Evolutionary conservation across 129 eudicot species (phyloP), one percentile per base, ranked within the genome.

Genomic region (Silybum marianum): DNA sequence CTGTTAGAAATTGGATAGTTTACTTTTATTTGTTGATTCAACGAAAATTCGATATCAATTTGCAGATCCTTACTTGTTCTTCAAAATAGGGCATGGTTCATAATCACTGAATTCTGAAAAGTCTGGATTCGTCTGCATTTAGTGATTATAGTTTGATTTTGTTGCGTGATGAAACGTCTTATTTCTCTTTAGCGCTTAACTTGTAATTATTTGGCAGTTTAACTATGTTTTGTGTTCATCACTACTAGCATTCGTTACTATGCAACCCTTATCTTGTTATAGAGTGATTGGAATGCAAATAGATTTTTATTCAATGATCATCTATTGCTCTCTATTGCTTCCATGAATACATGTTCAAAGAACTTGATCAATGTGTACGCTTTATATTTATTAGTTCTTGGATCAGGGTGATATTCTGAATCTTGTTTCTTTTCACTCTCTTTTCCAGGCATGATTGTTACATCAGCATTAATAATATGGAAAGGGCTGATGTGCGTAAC

Each of bases 381-480:
- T 32, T 66, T 58, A 22, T 38, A 39, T 75, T 26, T 79, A 28
- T 72, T 72, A 65, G 66, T 21, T 71, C 21, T 39, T 71, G 38
- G 48, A 40, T 32, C 54, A 78, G 14, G 70, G 4, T 81, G 72
- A 40, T 62, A 22, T 36, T 44, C 69, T 73, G 25, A 80, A 8
- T 76, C 3, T 68, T 42, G 51, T 21, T 68, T 58, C 18, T 6
- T 74, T 14, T 74, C 7, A 69, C 44, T 6, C n/a, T 58, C 34
- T 14, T 71, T 44, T 74, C 16, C 88, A 95, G 99, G 99, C 75
- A 88, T 95, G 98, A 92, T 95, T 76, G 97, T 89, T 70, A 95
- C 98, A 28, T 92, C 97, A 62, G 99, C 98, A 9, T 87, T 92
- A 44, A 92, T 95, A 58, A 95, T 92, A 88, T 95, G 99, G 97